Conservation (phyloP, 2,329 filamentous ascomycete species). For the Arthrobotrys pseudoclavata region DNA sequence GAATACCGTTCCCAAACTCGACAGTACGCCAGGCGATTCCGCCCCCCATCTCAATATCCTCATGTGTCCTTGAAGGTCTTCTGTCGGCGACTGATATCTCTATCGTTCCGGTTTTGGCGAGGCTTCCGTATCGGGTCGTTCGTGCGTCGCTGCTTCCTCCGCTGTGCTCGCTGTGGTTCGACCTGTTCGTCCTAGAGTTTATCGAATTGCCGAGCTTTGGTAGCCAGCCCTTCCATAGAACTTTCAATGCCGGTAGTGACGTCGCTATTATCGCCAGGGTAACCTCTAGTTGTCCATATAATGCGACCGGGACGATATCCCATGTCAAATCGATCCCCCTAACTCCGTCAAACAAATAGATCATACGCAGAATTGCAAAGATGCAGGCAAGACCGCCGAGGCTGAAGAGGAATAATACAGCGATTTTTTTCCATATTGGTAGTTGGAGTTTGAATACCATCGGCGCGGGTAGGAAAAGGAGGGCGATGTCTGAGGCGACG, state of each 20-base stretch:
- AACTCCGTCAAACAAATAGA: slow-evolving; percentile 41
- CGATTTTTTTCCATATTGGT: slow-evolving; percentile 39
- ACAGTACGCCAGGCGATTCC: slow-evolving; percentile 28
- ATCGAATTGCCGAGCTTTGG: slow-evolving; percentile 6
- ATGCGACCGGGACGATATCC: slow-evolving; percentile 41
- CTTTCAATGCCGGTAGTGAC: slow-evolving; percentile 36
- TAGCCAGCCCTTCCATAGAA: slow-evolving; percentile 43
- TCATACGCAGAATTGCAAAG: slow-evolving; percentile 42
- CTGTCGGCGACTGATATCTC: slow-evolving; percentile 1
- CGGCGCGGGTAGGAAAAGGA: slow-evolving; percentile 35
- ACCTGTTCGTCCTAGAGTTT: slow-evolving; percentile 16
- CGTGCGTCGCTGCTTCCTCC: slow-evolving; percentile 11
- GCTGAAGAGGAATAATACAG: slow-evolving; percentile 35
- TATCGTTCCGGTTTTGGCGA: slow-evolving; percentile 17
- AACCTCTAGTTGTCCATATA: slow-evolving; percentile 51
- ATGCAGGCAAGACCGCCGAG: slow-evolving; percentile 39
- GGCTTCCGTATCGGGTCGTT: slow-evolving; percentile 19
- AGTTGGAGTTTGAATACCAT: slow-evolving; percentile 40
- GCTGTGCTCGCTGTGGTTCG: slow-evolving; percentile 21
- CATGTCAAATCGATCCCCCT: slow-evolving; percentile 44
- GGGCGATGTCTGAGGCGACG: slow-evolving; percentile 40
- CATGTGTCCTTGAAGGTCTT: neutral
- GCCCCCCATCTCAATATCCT: slow-evolving; percentile 32
- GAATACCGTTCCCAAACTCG: slow-evolving; percentile 26
- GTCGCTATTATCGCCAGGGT: slow-evolving; percentile 47